Percentiles rank a stretch among this genome's conserved stretches.
Evolutionary conservation across 225 moss, liverwort and hornwort species (phyloP).

Genomic region (Bryum argenteum): DNA sequence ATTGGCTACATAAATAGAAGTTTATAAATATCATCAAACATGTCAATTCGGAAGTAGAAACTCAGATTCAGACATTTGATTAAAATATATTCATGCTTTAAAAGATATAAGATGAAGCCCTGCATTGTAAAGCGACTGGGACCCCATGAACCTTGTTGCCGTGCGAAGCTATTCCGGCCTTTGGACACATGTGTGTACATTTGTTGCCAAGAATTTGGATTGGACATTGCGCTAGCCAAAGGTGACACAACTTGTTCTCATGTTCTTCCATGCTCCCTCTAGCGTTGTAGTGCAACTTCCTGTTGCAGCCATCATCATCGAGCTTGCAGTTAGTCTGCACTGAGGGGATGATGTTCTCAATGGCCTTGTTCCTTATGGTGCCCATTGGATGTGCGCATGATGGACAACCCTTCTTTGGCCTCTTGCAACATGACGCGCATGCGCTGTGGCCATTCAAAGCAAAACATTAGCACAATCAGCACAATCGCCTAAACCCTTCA

Average conservation of each 20-base stretch:
- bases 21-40: too few species aligned
- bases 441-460: conserved; percentile 25
- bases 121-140: too few species aligned
- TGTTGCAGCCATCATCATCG: conserved; percentile 16
- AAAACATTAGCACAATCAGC: too few species aligned
- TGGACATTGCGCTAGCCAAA: conserved; percentile 18
- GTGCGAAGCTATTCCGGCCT: conserved; percentile 3
- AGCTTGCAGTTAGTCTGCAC: conserved; percentile 20
- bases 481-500: too few species aligned
- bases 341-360: conserved; percentile 25
- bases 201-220: neutral
- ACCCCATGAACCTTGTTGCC: neutral
- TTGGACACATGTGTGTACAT: conserved; percentile 11
- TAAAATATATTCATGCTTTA: too few species aligned
- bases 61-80: too few species aligned
- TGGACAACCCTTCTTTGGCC: conserved; percentile 10
- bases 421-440: neutral
- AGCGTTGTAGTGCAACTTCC: conserved; percentile 12
- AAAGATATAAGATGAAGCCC: too few species aligned
- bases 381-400: conserved; percentile 7
- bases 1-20: too few species aligned
- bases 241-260: conserved; percentile 16
- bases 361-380: neutral
- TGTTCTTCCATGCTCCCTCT: conserved; percentile 1
- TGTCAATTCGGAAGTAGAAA: too few species aligned